phyloP scores from a whole-genome alignment of 1,284 basidiomycete genomes.

The Malassezia obtusa region DNA sequence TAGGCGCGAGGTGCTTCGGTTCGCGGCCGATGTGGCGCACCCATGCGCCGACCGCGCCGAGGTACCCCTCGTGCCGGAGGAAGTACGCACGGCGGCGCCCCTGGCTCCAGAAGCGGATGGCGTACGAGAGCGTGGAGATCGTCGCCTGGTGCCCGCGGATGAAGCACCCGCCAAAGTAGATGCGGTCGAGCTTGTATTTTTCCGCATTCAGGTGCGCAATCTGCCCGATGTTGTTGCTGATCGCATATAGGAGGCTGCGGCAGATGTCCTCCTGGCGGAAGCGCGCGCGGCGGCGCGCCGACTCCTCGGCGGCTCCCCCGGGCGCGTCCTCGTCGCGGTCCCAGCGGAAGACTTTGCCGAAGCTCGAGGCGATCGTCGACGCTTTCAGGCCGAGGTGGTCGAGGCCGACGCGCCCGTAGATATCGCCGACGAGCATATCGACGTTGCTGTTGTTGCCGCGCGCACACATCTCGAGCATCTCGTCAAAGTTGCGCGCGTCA shows the following conservation, averaged over 20 bases:
- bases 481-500: slow-evolving; percentile 90
- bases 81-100: slow-evolving; percentile 93
- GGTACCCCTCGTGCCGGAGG: slow-evolving; percentile 92
- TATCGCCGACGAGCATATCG: slow-evolving; percentile 98
- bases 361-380: slow-evolving; percentile 92
- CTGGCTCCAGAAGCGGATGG: slow-evolving; percentile 99
- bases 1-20: background rate
- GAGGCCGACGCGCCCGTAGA: slow-evolving; percentile 72
- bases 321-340: slow-evolving; percentile 17
- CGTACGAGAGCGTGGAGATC: slow-evolving; percentile 93
- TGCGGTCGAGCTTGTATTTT: slow-evolving; percentile 90
- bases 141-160: slow-evolving; percentile 96
- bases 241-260: slow-evolving; percentile 74
- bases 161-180: slow-evolving; percentile 98
- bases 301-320: background rate
- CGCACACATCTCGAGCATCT: slow-evolving; percentile 91
- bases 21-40: slow-evolving; percentile 29
- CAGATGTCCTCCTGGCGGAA: slow-evolving; percentile 92
- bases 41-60: slow-evolving; percentile 58
- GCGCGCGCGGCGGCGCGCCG: slow-evolving; percentile 53
- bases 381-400: slow-evolving; percentile 69
- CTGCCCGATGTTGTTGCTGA: slow-evolving; percentile 98
- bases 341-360: slow-evolving; percentile 96
- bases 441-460: slow-evolving; percentile 84
- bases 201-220: slow-evolving; percentile 99